Evolutionary conservation across 2,329 filamentous ascomycete genomes (phyloP), one percentile per base, ranked within the genome.

Genomic region (Sphaerulina vaccinii): DNA sequence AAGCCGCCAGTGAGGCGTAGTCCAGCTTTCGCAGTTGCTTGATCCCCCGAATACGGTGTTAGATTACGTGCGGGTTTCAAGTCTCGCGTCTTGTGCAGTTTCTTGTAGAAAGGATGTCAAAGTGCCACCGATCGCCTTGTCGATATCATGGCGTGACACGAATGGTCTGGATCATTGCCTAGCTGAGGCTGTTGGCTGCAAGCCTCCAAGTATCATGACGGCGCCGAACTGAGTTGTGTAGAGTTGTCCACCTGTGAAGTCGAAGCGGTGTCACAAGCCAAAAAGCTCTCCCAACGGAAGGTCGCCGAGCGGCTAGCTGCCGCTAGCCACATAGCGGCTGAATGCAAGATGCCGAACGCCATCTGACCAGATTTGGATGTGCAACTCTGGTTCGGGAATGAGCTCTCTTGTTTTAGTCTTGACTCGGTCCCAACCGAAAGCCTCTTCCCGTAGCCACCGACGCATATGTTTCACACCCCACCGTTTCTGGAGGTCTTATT

Each of bases 301-400:
- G 29, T 23, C 19, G 22, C 44, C 13, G 21, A 38, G 32, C 33
- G 44, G 33, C 44, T 36, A 33, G 29, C 27, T 32, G 32, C 13
- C n/a, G n/a, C n/a, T n/a, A n/a, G n/a, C n/a, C n/a, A n/a, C n/a
- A n/a, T n/a, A n/a, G n/a, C n/a, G n/a, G n/a, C n/a, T n/a, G n/a
- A 8, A 48, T 41, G 36, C 36, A 33, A 38, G 27, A n/a, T 41
- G 45, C 45, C 45, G 45, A 18, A 39, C 45, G 45, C 45, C 45
- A 35, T 40, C 24, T 23, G 13, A 29, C 45, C 45, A 9, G 5
- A 22, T 49, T 32, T 18, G 37, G 45, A 21, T 23, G 16, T 21
- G 45, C 37, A 27, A 33, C 15, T 41, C 45, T 49, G 36, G 45
- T 49, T 49, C 36, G 45, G 45, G 45, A 32, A 23, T 33, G 45